A percentile compares a stretch with the other conserved stretches of the same genome.
These are phyloP conservation scores for Clarireedia paspali DNA, from an alignment of 2,329 filamentous ascomycete species.

Conservation along the genomic window DNA sequence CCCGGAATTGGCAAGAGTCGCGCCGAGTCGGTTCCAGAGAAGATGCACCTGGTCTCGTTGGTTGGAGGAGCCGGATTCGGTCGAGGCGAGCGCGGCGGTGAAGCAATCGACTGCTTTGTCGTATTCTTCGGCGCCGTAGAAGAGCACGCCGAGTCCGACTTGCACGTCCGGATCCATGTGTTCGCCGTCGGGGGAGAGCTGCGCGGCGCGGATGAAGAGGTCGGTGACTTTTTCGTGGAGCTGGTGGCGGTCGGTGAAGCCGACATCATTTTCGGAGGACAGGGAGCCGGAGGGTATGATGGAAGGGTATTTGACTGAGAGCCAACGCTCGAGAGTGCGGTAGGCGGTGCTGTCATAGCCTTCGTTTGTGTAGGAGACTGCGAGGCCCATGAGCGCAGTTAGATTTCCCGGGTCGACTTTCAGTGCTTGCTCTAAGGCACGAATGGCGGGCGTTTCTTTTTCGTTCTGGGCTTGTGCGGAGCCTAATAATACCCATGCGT, in stretches of 20 bases:
- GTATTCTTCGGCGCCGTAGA: conserved; percentile 97
- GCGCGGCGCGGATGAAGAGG: conserved; percentile 85
- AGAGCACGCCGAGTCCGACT: conserved; percentile 90
- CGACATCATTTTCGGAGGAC: conserved; percentile 71
- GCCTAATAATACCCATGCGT: conserved; percentile 90
- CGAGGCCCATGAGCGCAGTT: conserved; percentile 86
- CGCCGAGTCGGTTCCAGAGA: conserved; percentile 94
- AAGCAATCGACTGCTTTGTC: conserved; percentile 99
- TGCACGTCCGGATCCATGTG: conserved; percentile 99
- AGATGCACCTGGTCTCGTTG: conserved; percentile 82
- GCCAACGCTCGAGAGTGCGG: conserved; percentile 91
- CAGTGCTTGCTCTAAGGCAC: conserved; percentile 83
- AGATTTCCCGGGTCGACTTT: conserved; percentile 83
- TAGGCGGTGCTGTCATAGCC: conserved; percentile 97
- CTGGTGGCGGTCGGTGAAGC: conserved; percentile 86
- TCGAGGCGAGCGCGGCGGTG: conserved; percentile 78
- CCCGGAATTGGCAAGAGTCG: conserved; percentile 90
- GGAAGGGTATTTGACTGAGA: conserved; percentile 87
- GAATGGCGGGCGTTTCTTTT: conserved; percentile 92
- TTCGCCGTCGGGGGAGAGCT: conserved; percentile 82
- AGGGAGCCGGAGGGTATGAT: conserved; percentile 64
- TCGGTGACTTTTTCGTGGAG: conserved; percentile 86
- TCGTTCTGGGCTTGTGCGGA: conserved; percentile 96
- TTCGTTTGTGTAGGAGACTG: conserved; percentile 97
- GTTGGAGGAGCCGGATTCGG: conserved; percentile 77